These are phyloP conservation scores for Biscogniauxia sp. DNA, from an alignment of 2,329 filamentous ascomycete genomes.

Conservation along the genomic window DNA sequence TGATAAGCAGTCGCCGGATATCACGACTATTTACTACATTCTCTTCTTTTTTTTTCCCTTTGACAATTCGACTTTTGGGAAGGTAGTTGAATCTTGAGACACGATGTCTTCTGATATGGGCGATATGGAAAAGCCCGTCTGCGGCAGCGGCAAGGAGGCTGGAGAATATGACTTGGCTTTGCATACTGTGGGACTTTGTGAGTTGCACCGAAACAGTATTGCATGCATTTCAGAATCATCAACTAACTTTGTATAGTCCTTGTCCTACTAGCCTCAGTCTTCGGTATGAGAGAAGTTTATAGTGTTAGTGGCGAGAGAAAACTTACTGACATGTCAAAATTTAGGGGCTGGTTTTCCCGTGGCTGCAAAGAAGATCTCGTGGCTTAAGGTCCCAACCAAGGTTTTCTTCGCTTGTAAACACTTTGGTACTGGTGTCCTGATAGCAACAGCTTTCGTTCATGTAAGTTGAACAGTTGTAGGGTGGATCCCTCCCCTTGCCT, in stretches of 20 bases:
- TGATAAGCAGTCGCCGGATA: slow-evolving; percentile 24
- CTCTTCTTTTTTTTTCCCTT: slow-evolving; percentile 13
- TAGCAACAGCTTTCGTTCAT: slow-evolving; percentile 73
- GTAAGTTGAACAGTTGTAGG: slow-evolving; percentile 34
- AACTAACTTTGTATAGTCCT: background rate
- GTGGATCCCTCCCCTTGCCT: background rate
- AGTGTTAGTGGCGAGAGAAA: no score
- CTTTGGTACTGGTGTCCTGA: slow-evolving; percentile 69
- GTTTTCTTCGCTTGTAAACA: slow-evolving; percentile 63
- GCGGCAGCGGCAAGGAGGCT: slow-evolving; percentile 35
- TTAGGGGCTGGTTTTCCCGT: slow-evolving; percentile 51
- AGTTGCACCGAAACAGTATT: slow-evolving; percentile 21
- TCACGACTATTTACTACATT: slow-evolving; percentile 17
- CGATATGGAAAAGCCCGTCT: slow-evolving; percentile 36
- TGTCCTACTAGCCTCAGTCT: slow-evolving; percentile 35
- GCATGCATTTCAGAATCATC: background rate
- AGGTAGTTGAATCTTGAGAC: slow-evolving; percentile 10
- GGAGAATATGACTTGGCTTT: slow-evolving; percentile 44
- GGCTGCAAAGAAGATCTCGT: slow-evolving; percentile 53
- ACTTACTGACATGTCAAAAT: slow-evolving; percentile 11
- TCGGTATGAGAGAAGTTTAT: slow-evolving; percentile 29
- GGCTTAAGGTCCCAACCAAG: slow-evolving; percentile 55
- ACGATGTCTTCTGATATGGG: slow-evolving; percentile 9
- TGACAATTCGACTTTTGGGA: slow-evolving; percentile 10
- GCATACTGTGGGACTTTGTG: slow-evolving; percentile 42